Evolutionary conservation across 768 basidiomycete genomes (phyloP).

Genomic region (Tephrocybe sp.): DNA sequence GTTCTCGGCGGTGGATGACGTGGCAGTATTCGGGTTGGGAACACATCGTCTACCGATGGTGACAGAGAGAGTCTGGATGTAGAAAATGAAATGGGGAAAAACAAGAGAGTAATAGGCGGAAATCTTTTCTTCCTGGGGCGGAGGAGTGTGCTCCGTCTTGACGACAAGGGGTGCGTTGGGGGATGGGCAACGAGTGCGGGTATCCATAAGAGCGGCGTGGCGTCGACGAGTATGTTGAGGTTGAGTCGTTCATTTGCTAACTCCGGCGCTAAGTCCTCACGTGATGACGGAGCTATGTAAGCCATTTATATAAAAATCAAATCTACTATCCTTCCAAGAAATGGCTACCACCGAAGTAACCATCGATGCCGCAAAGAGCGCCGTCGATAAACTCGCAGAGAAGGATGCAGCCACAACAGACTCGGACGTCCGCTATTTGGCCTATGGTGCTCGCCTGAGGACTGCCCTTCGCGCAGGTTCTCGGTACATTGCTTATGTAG

Average conservation of each 20-base stretch:
- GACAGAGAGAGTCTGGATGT: conserved; percentile 91
- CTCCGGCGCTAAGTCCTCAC: conserved; percentile 9
- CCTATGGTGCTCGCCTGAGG: conserved; percentile 74
- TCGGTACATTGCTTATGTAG: conserved; percentile 77
- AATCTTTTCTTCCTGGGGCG: conserved; percentile 73
- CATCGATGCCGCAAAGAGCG: conserved; percentile 41
- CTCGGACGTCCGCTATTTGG: conserved; percentile 67
- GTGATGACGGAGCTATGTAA: conserved; percentile 7
- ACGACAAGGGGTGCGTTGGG: conserved; percentile 26
- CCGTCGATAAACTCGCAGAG: conserved; percentile 59
- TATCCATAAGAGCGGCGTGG: conserved; percentile 35
- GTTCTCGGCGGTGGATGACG: conserved; percentile 56
- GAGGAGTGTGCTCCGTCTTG: conserved; percentile 30
- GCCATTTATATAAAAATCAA: conserved; percentile 2
- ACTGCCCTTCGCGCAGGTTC: conserved; percentile 69
- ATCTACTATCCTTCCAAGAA: conserved; percentile 19
- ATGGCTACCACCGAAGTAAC: conserved; percentile 34
- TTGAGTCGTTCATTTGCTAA: conserved; percentile 12
- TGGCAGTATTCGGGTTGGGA: conserved; percentile 44
- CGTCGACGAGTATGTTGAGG: conserved; percentile 13
- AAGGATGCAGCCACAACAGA: conserved; percentile 64
- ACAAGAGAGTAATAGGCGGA: conserved; percentile 92
- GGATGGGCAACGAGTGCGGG: conserved; percentile 39
- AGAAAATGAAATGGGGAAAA: conserved; percentile 94
- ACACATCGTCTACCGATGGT: conserved; percentile 90